These are phyloP conservation scores for Wickerhamiella lipophila DNA, from an alignment of 805 yeast genomes.

Conservation along the genomic window DNA sequence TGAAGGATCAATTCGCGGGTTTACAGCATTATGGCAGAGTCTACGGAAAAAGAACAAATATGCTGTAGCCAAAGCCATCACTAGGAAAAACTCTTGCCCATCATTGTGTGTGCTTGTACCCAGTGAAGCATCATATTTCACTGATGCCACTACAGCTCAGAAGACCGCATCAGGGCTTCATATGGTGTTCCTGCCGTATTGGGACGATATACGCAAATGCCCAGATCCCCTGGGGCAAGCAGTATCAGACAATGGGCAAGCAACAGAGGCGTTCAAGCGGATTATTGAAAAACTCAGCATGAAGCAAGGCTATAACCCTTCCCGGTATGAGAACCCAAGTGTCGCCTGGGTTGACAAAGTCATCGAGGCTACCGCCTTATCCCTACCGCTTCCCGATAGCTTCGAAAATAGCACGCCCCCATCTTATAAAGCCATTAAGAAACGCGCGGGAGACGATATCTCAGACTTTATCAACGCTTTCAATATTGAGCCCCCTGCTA, in stretches of 20 bases:
- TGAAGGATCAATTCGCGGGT: constrained; percentile 52
- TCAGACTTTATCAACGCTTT: background rate
- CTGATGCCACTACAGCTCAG: constrained; percentile 16
- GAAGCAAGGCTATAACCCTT: constrained; percentile 41
- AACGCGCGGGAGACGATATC: constrained; percentile 19
- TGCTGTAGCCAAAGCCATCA: constrained; percentile 64
- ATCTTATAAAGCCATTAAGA: constrained; percentile 21
- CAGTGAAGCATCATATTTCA: constrained; percentile 26
- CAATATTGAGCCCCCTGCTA: background rate
- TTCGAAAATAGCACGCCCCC: constrained; percentile 22
- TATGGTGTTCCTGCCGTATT: constrained; percentile 54
- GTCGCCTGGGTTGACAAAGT: constrained; percentile 44
- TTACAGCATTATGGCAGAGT: constrained; percentile 53
- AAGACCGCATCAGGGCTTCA: constrained; percentile 59
- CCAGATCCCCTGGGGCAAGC: constrained; percentile 33
- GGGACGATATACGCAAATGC: constrained; percentile 57
- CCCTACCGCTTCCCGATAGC: constrained; percentile 33
- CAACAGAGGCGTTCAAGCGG: background rate
- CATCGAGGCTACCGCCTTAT: constrained; percentile 53
- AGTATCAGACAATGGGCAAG: constrained; percentile 11
- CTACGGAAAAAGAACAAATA: constrained; percentile 40
- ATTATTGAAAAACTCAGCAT: constrained; percentile 31
- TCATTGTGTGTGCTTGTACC: constrained; percentile 48
- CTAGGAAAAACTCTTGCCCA: constrained; percentile 43
- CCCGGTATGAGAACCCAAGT: constrained; percentile 30